These are phyloP conservation scores for Euphrasia confusa DNA, from an alignment of 257 asterid genomes.

Conservation along the genomic window DNA sequence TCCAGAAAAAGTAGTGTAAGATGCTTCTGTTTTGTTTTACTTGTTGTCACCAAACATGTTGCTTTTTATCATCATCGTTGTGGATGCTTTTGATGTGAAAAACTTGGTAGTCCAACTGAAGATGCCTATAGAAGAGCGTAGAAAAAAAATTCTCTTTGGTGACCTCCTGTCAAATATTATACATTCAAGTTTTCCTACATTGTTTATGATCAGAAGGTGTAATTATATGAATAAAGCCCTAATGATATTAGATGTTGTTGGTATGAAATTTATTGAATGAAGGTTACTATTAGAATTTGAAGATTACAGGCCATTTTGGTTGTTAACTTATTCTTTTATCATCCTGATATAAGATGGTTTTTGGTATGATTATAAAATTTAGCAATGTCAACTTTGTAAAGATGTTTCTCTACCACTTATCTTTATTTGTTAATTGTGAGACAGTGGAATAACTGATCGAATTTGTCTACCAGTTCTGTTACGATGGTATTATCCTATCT, in stretches of 20 bases:
- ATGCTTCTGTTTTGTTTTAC: constrained; percentile 21
- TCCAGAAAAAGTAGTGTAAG: constrained; percentile 72
- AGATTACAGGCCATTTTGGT: not conserved
- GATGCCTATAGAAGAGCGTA: not conserved
- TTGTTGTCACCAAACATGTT: not conserved
- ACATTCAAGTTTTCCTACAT: not conserved
- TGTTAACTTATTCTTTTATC: not conserved
- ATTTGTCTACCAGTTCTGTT: not conserved
- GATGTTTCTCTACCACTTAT: constrained; percentile 4
- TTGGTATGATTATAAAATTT: not conserved
- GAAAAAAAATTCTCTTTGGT: not conserved
- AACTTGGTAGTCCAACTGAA: not conserved
- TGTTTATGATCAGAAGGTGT: not conserved
- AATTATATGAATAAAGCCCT: not conserved
- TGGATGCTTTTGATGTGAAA: constrained; percentile 3
- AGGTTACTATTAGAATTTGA: constrained; percentile 3
- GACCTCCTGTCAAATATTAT: not conserved
- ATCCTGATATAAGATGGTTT: not conserved
- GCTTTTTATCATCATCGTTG: constrained; percentile 9
- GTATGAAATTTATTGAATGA: not conserved
- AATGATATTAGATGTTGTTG: not conserved
- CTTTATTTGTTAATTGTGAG: not conserved
- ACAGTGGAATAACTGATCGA: constrained; percentile 3
- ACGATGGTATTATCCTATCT: constrained; percentile 10
- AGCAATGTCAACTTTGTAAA: not conserved